Conservation (phyloP, 140 eudicot genomes). For the Flaveria floridana region DNA sequence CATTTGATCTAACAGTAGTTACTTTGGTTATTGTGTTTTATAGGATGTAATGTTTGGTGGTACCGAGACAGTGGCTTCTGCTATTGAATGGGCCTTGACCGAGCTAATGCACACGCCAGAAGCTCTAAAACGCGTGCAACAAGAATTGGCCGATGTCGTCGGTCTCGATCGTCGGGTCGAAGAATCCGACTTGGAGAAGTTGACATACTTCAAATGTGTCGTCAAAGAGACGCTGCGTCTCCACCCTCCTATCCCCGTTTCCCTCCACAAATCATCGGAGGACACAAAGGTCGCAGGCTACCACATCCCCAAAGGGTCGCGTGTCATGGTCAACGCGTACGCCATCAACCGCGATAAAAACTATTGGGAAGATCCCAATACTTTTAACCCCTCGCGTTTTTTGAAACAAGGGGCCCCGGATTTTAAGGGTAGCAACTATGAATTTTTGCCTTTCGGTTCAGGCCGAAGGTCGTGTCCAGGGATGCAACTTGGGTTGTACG, state of each 20-base stretch:
- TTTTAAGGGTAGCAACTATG: constrained; percentile 52
- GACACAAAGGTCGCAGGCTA: constrained; percentile 47
- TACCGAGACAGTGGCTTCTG: constrained; percentile 39
- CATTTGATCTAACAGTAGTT: not conserved
- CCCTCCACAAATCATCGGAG: constrained; percentile 57
- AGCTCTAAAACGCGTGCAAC: constrained; percentile 28
- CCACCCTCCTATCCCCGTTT: constrained; percentile 36
- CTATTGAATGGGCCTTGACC: constrained; percentile 44
- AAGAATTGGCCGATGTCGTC: constrained; percentile 32
- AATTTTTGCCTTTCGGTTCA: constrained; percentile 79
- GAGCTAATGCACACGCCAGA: constrained; percentile 44
- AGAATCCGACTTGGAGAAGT: constrained; percentile 42
- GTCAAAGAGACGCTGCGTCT: constrained; percentile 42
- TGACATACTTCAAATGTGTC: constrained; percentile 36
- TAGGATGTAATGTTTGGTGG: constrained; percentile 50
- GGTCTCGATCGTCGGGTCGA: constrained; percentile 40
- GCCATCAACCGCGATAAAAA: constrained; percentile 63
- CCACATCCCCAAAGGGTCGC: constrained; percentile 60
- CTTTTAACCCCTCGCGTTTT: constrained; percentile 57
- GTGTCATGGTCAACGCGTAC: constrained; percentile 65
- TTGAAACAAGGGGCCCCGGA: constrained; percentile 50
- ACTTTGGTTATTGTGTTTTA: constrained; percentile 3
- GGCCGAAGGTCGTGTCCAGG: constrained; percentile 90
- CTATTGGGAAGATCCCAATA: constrained; percentile 64
- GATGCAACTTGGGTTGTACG: constrained; percentile 69